Base-by-base conservation (phyloP, 495 filamentous ascomycete genomes). In the Penicillium angulare region DNA sequence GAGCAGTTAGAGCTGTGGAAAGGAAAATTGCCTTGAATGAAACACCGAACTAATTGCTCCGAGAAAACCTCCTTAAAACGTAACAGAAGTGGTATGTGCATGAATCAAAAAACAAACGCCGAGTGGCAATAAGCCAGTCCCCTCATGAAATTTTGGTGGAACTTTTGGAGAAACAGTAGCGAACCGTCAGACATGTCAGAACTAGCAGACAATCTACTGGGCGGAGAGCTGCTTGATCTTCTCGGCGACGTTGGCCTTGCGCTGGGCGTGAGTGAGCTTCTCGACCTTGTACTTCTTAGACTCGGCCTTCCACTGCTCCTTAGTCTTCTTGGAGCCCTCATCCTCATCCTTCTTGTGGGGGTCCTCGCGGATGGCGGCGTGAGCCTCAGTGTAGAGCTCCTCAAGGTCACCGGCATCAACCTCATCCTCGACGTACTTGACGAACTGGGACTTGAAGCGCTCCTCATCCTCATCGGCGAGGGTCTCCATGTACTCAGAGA, bases 401-500 rank as follows among this genome's bases (percentile, higher is more conserved):
- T 99, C 93, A 40, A 99, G 81, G 57, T 90, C 90, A 69, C 96
- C 95, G 48, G 93, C 92, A 78, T 97, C 93, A 54, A 97, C 74
- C 57, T 92, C 95, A 65, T 95, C 87, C 68, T 97, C 93, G 57
- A 95, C 86, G 82, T 99, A 99, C 75, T 91, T 84, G 72, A 84
- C 75, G 87, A 99, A 98, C 81, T 97, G 93, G 62, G 83, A 84
- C 83, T 91, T 92, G 86, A 89, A 99, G 72, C 93, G 91, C 83
- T 99, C 93, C 87, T 99, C 93, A 72, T 99, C 93, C 72, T 99
- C 93, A 71, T 99, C 93, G 71, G 95, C 95, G 59, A 99, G 88
- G 35, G 85, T 92, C 87, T 99, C 93, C 93, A 99, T 99, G 83
- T 97, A 99, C 84, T 99, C 93, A 54, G 91, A 89, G 57, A 99